phyloP scores from a whole-genome alignment of 2,329 filamentous ascomycete species.

The Venturia aucupariae region DNA sequence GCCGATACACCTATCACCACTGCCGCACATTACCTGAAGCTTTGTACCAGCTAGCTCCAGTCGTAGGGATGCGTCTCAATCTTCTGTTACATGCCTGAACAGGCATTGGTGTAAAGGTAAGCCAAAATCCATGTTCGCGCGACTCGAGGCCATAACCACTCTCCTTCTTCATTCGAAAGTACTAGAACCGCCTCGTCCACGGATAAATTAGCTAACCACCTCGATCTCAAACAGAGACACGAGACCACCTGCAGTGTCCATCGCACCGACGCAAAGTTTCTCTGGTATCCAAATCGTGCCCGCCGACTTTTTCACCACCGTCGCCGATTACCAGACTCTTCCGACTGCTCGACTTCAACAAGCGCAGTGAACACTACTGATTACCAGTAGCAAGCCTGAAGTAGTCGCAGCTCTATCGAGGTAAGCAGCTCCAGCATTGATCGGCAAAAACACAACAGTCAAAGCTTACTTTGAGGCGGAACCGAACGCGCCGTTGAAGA shows the following conservation, averaged over 20 bases:
- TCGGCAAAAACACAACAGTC: background rate
- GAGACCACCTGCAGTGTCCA: background rate
- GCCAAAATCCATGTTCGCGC: background rate
- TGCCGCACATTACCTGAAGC: background rate
- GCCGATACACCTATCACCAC: background rate
- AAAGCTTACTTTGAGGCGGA: background rate
- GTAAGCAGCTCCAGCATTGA: background rate
- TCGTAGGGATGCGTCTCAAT: background rate
- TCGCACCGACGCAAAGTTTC: background rate
- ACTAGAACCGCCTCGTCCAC: background rate
- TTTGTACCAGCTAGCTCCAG: background rate
- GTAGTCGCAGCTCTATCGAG: too few relatives aligned
- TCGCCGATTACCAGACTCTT: background rate
- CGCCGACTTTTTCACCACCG: background rate
- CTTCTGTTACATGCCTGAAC: background rate
- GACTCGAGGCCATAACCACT: background rate
- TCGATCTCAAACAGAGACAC: background rate
- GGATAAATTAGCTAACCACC: background rate
- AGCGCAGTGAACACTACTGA: background rate
- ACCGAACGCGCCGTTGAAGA: background rate
- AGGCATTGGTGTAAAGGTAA: background rate
- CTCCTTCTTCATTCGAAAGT: background rate
- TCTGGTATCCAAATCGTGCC: background rate
- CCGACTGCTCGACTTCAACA: background rate
- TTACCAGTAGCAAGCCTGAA: background rate